Conservation (phyloP, 305 asterid genomes). For the Solanum hybrid region DNA sequence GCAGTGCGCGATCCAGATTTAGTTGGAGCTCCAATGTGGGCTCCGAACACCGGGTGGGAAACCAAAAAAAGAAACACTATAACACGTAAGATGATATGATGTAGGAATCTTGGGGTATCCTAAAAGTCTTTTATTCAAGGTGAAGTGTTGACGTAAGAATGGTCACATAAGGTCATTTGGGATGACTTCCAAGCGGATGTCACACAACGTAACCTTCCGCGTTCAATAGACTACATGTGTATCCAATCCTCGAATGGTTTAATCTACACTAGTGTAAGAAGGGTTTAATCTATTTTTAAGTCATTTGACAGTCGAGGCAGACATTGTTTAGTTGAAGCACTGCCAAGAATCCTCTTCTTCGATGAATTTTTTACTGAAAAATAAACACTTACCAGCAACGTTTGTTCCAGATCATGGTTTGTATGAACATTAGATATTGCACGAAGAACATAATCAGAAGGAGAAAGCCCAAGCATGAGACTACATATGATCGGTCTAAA, state of each 20-base stretch:
- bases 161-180: too few relatives aligned
- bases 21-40: too few relatives aligned
- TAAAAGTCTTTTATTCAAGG: too few relatives aligned
- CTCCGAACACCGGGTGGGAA: too few relatives aligned
- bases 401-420: constrained; percentile 75
- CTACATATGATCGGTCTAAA: constrained; percentile 44
- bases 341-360: background rate
- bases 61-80: too few relatives aligned
- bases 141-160: too few relatives aligned
- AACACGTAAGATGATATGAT: background rate
- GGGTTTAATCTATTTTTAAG: background rate
- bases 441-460: constrained; percentile 59
- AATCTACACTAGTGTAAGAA: background rate
- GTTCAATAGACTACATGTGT: too few relatives aligned
- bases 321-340: background rate
- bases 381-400: constrained; percentile 57
- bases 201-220: too few relatives aligned
- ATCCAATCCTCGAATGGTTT: background rate
- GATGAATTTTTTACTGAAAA: background rate
- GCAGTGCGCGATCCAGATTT: too few relatives aligned
- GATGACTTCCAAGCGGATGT: too few relatives aligned
- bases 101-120: background rate
- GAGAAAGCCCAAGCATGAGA: constrained; percentile 74
- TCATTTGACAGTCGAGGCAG: background rate
- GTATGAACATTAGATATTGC: constrained; percentile 64